Conservation (phyloP, 306 rosid genomes). For the Cicer yamashitae region DNA sequence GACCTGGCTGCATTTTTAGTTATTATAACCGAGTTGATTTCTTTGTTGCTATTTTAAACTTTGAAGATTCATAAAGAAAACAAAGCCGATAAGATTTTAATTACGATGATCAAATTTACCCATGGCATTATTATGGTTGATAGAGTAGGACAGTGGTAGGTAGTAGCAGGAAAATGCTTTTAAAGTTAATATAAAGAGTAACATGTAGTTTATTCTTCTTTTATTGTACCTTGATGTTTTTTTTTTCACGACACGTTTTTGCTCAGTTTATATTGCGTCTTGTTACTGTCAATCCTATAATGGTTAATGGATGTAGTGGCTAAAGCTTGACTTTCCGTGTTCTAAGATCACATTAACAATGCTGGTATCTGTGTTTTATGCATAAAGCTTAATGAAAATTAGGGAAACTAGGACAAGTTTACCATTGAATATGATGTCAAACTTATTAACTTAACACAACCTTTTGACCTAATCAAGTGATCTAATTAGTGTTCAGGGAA, state of each 20-base stretch:
- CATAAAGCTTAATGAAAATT: constrained; percentile 15
- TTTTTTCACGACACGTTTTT: neutral
- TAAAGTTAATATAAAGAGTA: constrained; percentile 30
- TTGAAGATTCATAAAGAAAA: constrained; percentile 36
- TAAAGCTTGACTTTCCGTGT: neutral
- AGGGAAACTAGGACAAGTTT: constrained; percentile 18
- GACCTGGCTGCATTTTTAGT: constrained; percentile 37
- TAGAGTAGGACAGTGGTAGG: constrained; percentile 4
- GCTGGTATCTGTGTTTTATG: constrained; percentile 27
- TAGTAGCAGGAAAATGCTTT: constrained; percentile 27
- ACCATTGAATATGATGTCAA: constrained; percentile 28
- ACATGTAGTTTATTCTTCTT: constrained; percentile 24
- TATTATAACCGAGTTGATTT: constrained; percentile 28
- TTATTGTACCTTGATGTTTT: constrained; percentile 17
- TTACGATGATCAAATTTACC: neutral
- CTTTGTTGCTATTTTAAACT: constrained; percentile 3
- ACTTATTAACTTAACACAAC: neutral
- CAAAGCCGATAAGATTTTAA: constrained; percentile 12
- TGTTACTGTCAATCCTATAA: neutral
- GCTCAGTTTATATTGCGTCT: neutral
- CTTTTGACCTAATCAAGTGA: constrained; percentile 13
- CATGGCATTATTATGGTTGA: constrained; percentile 25
- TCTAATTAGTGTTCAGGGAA: constrained; percentile 10
- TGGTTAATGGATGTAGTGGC: neutral
- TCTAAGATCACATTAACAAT: constrained; percentile 20